Percentiles rank a stretch among this genome's conserved stretches.
phyloP scores from a whole-genome alignment of 331 rosid species.

The Rhamnella rubrinervis region DNA sequence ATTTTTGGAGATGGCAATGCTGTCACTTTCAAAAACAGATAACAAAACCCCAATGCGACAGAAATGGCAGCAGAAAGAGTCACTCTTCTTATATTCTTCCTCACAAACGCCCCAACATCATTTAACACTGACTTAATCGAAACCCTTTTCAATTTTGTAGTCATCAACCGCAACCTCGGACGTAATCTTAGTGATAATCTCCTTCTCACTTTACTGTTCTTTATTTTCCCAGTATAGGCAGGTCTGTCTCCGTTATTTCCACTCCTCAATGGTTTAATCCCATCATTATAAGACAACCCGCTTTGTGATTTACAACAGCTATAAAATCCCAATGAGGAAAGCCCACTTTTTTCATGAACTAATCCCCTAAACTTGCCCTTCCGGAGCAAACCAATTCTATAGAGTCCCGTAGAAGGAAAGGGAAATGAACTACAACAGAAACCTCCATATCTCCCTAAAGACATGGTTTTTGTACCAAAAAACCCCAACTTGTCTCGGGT shows the following conservation, averaged over 20 bases:
- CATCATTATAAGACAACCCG: conserved; percentile 43
- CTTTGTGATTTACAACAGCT: conserved; percentile 38
- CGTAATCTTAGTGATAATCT: conserved; percentile 72
- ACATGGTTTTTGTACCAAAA: conserved; percentile 35
- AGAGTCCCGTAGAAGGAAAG: conserved; percentile 37
- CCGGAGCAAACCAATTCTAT: conserved; percentile 33
- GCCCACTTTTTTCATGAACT: conserved; percentile 29
- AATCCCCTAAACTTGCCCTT: conserved; percentile 28
- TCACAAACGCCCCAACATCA: conserved; percentile 45
- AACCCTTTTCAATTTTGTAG: conserved; percentile 52
- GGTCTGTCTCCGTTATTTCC: conserved; percentile 44
- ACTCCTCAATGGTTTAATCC: conserved; percentile 49
- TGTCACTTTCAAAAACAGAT: conserved; percentile 63
- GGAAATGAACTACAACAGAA: conserved; percentile 38
- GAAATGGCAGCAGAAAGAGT: conserved; percentile 57
- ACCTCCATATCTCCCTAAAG: conserved; percentile 38
- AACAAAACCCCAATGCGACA: conserved; percentile 59
- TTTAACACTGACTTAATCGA: conserved; percentile 53
- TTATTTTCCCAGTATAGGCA: conserved; percentile 41
- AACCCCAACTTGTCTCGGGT: conserved; percentile 31
- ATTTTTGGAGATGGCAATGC: conserved; percentile 56
- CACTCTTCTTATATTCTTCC: conserved; percentile 57
- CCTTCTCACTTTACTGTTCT: conserved; percentile 40
- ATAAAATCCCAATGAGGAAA: conserved; percentile 36
- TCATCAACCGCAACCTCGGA: conserved; percentile 70